Conservation (phyloP, 345 rosid species). For the Aegle marmelos region DNA sequence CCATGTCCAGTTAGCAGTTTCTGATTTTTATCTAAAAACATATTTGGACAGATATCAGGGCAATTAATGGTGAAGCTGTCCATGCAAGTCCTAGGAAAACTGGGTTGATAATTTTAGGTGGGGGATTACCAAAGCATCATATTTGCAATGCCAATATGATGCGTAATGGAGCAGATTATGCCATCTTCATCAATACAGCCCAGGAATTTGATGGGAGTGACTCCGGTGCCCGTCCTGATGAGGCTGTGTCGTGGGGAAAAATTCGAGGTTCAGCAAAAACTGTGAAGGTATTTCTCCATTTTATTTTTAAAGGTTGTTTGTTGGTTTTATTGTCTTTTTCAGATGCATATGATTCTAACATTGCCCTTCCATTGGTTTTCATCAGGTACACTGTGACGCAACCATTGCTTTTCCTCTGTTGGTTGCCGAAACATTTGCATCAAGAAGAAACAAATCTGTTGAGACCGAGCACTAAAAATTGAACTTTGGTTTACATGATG, state of each 20-base stretch:
- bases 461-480: conserved; percentile 15
- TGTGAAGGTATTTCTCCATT: conserved; percentile 55
- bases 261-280: conserved; percentile 77
- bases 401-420: conserved; percentile 90
- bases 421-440: conserved; percentile 91
- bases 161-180: conserved; percentile 91
- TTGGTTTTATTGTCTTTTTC: no score
- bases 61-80: conserved; percentile 79
- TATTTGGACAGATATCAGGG: conserved; percentile 62
- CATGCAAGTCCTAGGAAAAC: conserved; percentile 78
- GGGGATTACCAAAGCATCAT: conserved; percentile 94
- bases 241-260: conserved; percentile 97
- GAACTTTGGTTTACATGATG: background rate
- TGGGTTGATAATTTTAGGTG: conserved; percentile 90
- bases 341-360: background rate
- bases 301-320: background rate
- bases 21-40: background rate
- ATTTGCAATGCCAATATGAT: conserved; percentile 97
- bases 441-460: conserved; percentile 28
- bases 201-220: conserved; percentile 98
- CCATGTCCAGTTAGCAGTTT: background rate
- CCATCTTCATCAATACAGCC: conserved; percentile 85
- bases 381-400: conserved; percentile 92
- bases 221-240: conserved; percentile 95
- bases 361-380: background rate